Evolutionary conservation across 2,329 filamentous ascomycete genomes (phyloP).

Genomic region (Fusarium clavum): DNA sequence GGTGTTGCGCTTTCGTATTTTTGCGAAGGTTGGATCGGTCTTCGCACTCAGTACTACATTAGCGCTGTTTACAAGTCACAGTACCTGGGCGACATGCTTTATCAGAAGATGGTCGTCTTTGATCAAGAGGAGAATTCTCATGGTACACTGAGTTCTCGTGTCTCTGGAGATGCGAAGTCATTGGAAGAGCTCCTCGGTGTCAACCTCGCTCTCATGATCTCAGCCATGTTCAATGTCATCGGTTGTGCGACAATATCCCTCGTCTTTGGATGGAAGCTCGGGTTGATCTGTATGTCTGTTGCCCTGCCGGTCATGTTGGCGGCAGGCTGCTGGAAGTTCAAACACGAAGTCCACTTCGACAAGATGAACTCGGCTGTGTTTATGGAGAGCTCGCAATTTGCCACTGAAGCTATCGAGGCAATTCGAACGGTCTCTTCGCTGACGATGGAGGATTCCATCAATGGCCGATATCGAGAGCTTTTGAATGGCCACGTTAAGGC

Average conservation of each 20-base stretch:
- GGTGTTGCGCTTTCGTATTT: constrained; percentile 48
- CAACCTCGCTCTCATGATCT: constrained; percentile 48
- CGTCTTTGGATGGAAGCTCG: constrained; percentile 54
- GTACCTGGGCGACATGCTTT: constrained; percentile 48
- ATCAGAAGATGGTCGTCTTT: constrained; percentile 47
- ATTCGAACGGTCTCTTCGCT: constrained; percentile 72
- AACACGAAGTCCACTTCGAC: constrained; percentile 66
- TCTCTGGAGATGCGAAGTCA: constrained; percentile 49
- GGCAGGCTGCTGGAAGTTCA: constrained; percentile 54
- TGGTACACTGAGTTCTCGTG: constrained; percentile 44
- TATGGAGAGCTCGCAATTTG: constrained; percentile 70
- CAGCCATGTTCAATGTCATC: constrained; percentile 47
- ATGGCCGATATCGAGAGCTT: constrained; percentile 52
- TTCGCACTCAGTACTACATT: constrained; percentile 26
- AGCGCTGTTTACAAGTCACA: constrained; percentile 44
- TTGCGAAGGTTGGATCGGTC: constrained; percentile 37
- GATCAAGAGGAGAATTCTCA: constrained; percentile 48
- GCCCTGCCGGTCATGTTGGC: constrained; percentile 51
- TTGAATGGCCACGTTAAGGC: constrained; percentile 51
- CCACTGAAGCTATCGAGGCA: constrained; percentile 70
- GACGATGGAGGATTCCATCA: constrained; percentile 69
- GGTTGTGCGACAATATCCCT: constrained; percentile 49
- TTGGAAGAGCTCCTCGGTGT: constrained; percentile 50
- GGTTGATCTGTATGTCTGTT: constrained; percentile 52
- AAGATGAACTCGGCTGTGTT: constrained; percentile 68